Evolutionary conservation across 495 filamentous ascomycete genomes (phyloP).

Genomic region (Xanthoparmelia taractica): DNA sequence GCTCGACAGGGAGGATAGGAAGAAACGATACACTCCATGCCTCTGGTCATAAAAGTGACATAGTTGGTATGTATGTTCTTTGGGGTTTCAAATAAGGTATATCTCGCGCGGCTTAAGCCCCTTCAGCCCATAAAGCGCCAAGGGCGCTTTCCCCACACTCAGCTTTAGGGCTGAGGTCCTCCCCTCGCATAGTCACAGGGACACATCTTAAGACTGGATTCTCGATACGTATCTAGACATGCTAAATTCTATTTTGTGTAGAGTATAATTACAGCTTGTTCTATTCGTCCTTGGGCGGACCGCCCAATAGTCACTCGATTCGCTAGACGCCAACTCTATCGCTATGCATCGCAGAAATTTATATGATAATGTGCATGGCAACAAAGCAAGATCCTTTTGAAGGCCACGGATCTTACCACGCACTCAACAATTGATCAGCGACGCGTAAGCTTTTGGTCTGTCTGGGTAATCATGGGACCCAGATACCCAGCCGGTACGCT

Average conservation of each 20-base stretch:
- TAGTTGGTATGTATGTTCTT: not conserved
- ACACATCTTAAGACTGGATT: no score
- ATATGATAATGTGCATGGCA: not conserved
- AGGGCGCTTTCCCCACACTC: not conserved
- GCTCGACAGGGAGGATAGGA: not conserved
- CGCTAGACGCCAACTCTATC: not conserved
- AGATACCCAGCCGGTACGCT: constrained; percentile 17
- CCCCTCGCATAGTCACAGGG: not conserved
- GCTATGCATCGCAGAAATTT: not conserved
- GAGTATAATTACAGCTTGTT: not conserved
- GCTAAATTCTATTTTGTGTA: no score
- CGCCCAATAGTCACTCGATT: not conserved
- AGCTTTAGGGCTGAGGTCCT: not conserved
- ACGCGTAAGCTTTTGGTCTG: not conserved
- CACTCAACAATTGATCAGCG: not conserved
- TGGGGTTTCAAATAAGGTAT: not conserved
- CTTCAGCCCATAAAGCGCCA: not conserved
- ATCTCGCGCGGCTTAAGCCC: not conserved
- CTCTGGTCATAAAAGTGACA: not conserved
- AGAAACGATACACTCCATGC: not conserved
- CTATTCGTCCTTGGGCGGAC: not conserved
- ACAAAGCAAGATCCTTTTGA: not conserved
- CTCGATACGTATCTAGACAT: not conserved
- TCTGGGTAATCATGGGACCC: constrained; percentile 11
- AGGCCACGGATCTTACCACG: not conserved